Evolutionary conservation across 78 protist genomes (phyloP).

Genomic region (Dictyostelium capitatum): DNA sequence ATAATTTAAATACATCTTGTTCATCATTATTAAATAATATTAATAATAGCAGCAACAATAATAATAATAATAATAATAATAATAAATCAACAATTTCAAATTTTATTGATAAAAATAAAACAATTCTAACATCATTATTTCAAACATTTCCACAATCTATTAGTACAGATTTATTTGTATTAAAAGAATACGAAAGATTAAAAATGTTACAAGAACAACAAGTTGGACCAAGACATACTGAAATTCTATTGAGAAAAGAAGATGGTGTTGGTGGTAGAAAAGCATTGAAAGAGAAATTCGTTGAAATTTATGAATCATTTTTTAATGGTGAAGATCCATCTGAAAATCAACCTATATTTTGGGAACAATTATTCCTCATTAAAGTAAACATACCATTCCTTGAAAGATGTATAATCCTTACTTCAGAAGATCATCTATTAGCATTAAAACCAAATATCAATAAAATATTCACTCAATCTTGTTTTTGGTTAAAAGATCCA

Average conservation of each 20-base stretch:
- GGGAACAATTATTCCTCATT: conserved; percentile 73
- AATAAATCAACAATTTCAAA: background rate
- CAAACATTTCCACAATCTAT: conserved; percentile 28
- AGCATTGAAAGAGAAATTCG: conserved; percentile 76
- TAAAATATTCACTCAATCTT: conserved; percentile 65
- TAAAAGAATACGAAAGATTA: conserved; percentile 70
- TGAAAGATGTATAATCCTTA: conserved; percentile 71
- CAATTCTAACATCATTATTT: background rate
- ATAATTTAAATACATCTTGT: background rate
- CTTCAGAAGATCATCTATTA: conserved; percentile 65
- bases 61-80: no score
- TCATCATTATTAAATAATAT: background rate
- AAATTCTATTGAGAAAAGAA: conserved; percentile 54
- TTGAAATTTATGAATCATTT: conserved; percentile 66
- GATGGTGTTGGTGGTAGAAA: conserved; percentile 63
- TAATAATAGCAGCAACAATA: no score
- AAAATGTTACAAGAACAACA: conserved; percentile 65
- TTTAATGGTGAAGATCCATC: conserved; percentile 81
- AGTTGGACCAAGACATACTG: conserved; percentile 73
- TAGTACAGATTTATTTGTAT: conserved; percentile 38
- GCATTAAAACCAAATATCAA: conserved; percentile 67
- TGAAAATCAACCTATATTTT: conserved; percentile 44
- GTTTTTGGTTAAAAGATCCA: conserved; percentile 50
- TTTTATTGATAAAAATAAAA: background rate
- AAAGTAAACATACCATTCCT: conserved; percentile 71